These are phyloP conservation scores for Lasiodiplodia sp. DNA, from an alignment of 2,329 filamentous ascomycete genomes.

Conservation along the genomic window DNA sequence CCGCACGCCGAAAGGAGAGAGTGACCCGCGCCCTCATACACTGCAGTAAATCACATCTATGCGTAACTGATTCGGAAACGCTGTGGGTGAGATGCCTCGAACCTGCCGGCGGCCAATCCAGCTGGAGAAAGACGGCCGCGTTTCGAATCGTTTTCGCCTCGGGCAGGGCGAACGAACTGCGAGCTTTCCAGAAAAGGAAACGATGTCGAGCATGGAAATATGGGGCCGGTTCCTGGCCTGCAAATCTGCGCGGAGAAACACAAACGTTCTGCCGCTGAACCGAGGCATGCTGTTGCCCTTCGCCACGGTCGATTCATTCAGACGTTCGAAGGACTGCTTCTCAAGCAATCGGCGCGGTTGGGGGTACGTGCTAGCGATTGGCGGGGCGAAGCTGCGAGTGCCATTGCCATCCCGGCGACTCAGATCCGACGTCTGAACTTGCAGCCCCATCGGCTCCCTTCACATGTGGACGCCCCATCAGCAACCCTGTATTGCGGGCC, in stretches of 20 bases:
- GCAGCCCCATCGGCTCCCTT: conserved; percentile 3
- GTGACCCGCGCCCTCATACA: not conserved
- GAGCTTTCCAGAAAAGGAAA: conserved; percentile 14
- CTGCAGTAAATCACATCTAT: not conserved
- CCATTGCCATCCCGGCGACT: conserved; percentile 9
- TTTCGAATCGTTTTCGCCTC: conserved; percentile 20
- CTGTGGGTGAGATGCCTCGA: not conserved
- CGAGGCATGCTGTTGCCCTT: not conserved
- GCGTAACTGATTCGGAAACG: not conserved
- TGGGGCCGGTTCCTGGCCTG: not conserved
- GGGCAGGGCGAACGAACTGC: conserved; percentile 1
- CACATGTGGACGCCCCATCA: not conserved
- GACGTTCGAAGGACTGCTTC: conserved; percentile 12
- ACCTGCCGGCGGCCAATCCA: not conserved
- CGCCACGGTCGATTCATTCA: conserved; percentile 20
- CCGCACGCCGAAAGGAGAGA: conserved; percentile 7
- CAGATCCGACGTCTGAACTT: conserved; percentile 26
- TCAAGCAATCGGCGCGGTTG: not conserved
- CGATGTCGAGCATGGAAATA: conserved; percentile 3
- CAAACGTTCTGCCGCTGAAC: conserved; percentile 2
- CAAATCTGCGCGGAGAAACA: not conserved
- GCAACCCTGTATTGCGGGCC: not conserved
- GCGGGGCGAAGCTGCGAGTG: not conserved
- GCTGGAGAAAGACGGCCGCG: too few species aligned
- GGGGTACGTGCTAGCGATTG: not conserved